phyloP scores from a whole-genome alignment of 2,329 filamentous ascomycete species.

The Stylonectria norvegica region DNA sequence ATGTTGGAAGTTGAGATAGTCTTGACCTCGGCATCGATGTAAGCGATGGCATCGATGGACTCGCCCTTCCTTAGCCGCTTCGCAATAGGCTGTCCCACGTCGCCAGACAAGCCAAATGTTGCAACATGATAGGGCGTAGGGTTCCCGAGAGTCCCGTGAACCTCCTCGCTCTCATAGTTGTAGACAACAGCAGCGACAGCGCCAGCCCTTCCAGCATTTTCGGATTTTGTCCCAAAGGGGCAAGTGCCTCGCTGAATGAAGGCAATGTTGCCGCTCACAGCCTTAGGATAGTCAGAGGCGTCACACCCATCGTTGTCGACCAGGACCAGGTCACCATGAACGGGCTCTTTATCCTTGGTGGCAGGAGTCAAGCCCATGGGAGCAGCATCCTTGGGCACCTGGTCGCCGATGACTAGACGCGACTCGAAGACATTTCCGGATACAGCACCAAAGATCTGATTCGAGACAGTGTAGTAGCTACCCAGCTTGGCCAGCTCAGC shows the following conservation, averaged over 20 bases:
- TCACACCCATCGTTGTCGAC: conserved; percentile 63
- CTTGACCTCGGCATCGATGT: conserved; percentile 56
- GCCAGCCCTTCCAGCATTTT: conserved; percentile 63
- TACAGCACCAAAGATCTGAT: conserved; percentile 62
- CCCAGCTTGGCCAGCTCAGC: conserved; percentile 51
- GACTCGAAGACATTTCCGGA: conserved; percentile 58
- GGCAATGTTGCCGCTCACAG: conserved; percentile 61
- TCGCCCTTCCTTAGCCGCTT: conserved; percentile 51
- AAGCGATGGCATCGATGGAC: conserved; percentile 52
- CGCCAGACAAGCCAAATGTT: conserved; percentile 62
- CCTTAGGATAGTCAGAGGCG: conserved; percentile 58
- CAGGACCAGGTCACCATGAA: conserved; percentile 57
- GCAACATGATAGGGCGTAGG: conserved; percentile 60
- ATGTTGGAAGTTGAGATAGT: conserved; percentile 57
- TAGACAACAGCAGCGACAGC: conserved; percentile 71
- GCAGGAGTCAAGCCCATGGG: conserved; percentile 67
- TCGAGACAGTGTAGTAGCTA: conserved; percentile 60
- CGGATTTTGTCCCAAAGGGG: conserved; percentile 68
- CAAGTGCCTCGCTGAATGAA: conserved; percentile 69
- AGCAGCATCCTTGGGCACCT: conserved; percentile 46
- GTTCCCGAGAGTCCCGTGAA: conserved; percentile 66
- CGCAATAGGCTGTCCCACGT: conserved; percentile 56
- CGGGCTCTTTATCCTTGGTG: conserved; percentile 56
- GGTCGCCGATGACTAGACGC: conserved; percentile 53
- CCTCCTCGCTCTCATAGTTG: conserved; percentile 62